Evolutionary conservation across 208 protist species (phyloP).

Genomic region (Willaertia magna): DNA sequence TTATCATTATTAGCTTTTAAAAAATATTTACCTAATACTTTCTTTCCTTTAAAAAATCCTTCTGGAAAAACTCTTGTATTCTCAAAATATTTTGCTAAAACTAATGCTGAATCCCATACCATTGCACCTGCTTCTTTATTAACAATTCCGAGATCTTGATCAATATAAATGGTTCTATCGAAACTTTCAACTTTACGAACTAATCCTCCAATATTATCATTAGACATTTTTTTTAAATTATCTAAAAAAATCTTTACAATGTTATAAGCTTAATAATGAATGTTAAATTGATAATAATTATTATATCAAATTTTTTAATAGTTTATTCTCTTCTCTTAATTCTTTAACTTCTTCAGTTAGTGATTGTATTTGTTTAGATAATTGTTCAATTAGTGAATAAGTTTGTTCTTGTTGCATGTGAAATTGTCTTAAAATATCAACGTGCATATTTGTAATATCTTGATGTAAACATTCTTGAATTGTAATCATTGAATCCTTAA

Average conservation of each 20-base stretch:
- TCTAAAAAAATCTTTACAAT: too few relatives aligned
- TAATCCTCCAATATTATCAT: too few relatives aligned
- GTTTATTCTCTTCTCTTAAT: background rate
- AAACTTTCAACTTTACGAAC: background rate
- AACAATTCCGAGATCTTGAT: background rate
- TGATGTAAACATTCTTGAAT: background rate
- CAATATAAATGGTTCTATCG: background rate
- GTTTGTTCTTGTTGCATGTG: background rate
- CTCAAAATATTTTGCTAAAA: constrained; percentile 4
- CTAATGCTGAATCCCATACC: background rate
- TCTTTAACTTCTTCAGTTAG: background rate
- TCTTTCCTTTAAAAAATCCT: background rate
- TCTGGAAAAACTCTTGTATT: background rate
- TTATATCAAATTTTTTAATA: background rate
- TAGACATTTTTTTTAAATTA: too few relatives aligned
- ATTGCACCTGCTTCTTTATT: background rate
- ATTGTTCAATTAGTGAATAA: background rate
- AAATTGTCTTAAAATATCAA: background rate
- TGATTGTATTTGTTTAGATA: background rate
- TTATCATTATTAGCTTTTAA: background rate
- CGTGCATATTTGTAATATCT: background rate
- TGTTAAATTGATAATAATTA: too few relatives aligned
- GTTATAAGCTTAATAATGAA: too few relatives aligned
- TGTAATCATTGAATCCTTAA: background rate
- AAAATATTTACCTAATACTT: background rate